These are phyloP conservation scores for Ceratobasidium papillatum DNA, from an alignment of 1,284 basidiomycete genomes.

Conservation along the genomic window DNA sequence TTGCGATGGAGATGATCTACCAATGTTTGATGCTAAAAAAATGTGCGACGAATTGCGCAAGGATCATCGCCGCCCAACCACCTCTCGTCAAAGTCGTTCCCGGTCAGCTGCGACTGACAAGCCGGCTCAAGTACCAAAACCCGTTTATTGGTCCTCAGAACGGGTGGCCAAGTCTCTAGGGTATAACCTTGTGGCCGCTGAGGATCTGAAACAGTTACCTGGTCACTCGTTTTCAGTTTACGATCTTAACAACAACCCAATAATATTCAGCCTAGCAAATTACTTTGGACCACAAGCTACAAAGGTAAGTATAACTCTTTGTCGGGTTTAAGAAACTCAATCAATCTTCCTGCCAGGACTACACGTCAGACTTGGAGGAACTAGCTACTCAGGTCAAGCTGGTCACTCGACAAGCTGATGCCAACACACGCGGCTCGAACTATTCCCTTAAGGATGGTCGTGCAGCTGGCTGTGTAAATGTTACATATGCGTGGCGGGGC, in stretches of 20 bases:
- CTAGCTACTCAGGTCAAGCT: background rate
- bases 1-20: background rate
- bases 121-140: background rate
- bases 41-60: background rate
- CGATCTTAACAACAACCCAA: background rate
- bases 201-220: background rate
- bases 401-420: background rate
- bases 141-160: background rate
- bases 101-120: background rate
- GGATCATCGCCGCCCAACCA: background rate
- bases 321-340: background rate
- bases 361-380: background rate
- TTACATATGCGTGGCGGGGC: background rate
- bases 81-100: background rate
- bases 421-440: background rate
- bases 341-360: background rate
- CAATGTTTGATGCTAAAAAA: background rate
- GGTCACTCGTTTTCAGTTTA: background rate
- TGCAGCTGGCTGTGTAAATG: background rate
- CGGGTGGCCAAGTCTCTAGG: background rate
- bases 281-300: background rate
- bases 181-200: background rate
- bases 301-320: background rate
- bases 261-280: background rate
- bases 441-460: background rate